Conservation (phyloP, 2,329 filamentous ascomycete genomes). For the Colletotrichum orbiculare region DNA sequence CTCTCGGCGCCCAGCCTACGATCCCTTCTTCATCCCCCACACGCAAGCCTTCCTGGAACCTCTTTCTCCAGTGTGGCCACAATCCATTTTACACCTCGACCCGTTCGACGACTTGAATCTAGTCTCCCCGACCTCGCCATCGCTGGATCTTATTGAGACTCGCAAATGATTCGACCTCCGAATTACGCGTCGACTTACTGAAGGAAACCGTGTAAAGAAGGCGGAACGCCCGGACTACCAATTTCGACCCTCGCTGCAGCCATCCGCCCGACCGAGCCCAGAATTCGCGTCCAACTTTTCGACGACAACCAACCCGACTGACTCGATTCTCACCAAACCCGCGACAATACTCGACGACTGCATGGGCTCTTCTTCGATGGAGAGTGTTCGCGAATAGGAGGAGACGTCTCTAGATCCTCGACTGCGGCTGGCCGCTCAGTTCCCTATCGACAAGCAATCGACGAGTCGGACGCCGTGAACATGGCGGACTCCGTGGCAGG, state of each 20-base stretch:
- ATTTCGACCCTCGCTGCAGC: conserved; percentile 31
- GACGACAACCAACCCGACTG: conserved; percentile 22
- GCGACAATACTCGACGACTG: conserved; percentile 24
- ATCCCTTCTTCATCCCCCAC: conserved; percentile 38
- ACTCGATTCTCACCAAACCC: conserved; percentile 7
- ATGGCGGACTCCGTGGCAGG: conserved; percentile 38
- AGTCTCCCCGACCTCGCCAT: not conserved
- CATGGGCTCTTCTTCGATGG: conserved; percentile 45
- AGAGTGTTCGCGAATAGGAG: conserved; percentile 42
- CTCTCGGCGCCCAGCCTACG: conserved; percentile 41
- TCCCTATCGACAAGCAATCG: conserved; percentile 37
- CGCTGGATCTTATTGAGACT: conserved; percentile 3
- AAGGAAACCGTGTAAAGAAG: conserved; percentile 7
- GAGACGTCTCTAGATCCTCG: conserved; percentile 34
- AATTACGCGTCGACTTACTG: conserved; percentile 9
- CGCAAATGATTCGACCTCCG: conserved; percentile 18
- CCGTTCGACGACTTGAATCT: conserved; percentile 22
- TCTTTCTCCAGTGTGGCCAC: conserved; percentile 26
- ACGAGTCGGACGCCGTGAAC: conserved; percentile 42
- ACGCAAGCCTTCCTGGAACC: conserved; percentile 35
- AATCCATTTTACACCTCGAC: conserved; percentile 21
- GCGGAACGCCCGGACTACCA: conserved; percentile 25
- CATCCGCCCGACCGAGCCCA: conserved; percentile 33
- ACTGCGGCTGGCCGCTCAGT: conserved; percentile 43
- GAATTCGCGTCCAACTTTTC: conserved; percentile 15